These are phyloP conservation scores for Podila epigama DNA, from an alignment of 192 early-diverging fungal genomes.

Conservation along the genomic window DNA sequence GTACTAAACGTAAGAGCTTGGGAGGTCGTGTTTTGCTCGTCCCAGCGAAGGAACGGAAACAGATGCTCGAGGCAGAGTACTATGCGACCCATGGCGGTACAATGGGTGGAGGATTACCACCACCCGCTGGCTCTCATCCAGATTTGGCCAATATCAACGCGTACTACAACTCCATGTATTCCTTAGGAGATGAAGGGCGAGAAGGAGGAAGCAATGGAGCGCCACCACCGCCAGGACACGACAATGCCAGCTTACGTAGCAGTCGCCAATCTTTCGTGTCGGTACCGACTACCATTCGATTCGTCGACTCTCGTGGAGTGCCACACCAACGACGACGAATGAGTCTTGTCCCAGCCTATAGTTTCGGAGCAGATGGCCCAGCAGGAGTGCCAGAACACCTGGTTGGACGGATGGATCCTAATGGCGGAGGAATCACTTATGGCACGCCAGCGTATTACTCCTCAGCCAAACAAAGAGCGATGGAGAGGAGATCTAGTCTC, in stretches of 20 bases:
- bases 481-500: background rate
- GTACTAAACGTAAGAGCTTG: background rate
- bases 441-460: background rate
- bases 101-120: background rate
- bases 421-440: background rate
- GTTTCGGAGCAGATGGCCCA: background rate
- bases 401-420: background rate
- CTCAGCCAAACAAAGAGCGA: background rate
- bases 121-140: background rate
- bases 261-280: background rate
- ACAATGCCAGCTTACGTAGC: background rate
- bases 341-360: background rate
- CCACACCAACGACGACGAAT: background rate
- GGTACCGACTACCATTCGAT: background rate
- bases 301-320: background rate
- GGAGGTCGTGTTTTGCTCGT: constrained; percentile 9
- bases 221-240: no score
- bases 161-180: background rate
- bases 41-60: constrained; percentile 24
- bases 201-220: background rate
- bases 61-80: constrained; percentile 39
- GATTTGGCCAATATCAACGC: background rate
- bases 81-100: constrained; percentile 18
- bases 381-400: background rate
- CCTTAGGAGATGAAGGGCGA: background rate